Evolutionary conservation across 768 basidiomycete species (phyloP).

Genomic region (Psilocybe tampanensis): DNA sequence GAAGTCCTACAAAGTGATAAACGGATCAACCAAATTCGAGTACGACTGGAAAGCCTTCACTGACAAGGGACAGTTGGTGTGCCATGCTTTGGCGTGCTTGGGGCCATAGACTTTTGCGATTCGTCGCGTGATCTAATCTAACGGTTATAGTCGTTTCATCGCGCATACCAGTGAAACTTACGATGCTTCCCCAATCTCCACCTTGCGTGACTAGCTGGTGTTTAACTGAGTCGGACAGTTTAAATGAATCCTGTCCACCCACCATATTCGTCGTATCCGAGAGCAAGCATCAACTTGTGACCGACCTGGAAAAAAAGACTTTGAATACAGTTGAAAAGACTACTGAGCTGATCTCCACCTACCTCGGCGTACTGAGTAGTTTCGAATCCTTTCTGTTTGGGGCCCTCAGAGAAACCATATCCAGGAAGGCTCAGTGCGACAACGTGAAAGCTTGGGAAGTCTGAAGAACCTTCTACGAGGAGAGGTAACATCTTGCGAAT

Average conservation of each 20-base stretch:
- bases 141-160: neutral
- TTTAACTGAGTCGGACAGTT: neutral
- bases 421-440: slow-evolving; percentile 62
- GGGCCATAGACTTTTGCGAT: slow-evolving; percentile 30
- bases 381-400: slow-evolving; percentile 53
- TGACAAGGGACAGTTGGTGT: slow-evolving; percentile 39
- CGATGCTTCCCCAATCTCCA: slow-evolving; percentile 49
- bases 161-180: slow-evolving; percentile 12
- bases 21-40: too few species aligned
- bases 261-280: slow-evolving; percentile 56
- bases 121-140: slow-evolving; percentile 23
- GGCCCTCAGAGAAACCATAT: slow-evolving; percentile 62
- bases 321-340: slow-evolving; percentile 37
- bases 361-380: slow-evolving; percentile 51
- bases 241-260: neutral
- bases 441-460: slow-evolving; percentile 63
- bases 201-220: slow-evolving; percentile 42
- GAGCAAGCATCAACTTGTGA: slow-evolving; percentile 51
- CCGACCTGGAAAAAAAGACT: slow-evolving; percentile 41
- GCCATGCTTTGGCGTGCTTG: slow-evolving; percentile 51
- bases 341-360: slow-evolving; percentile 24
- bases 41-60: too few species aligned
- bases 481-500: slow-evolving; percentile 58
- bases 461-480: slow-evolving; percentile 41
- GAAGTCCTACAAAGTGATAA: neutral